phyloP scores from a whole-genome alignment of 495 filamentous ascomycete genomes.

The Penicillium verhagenii region DNA sequence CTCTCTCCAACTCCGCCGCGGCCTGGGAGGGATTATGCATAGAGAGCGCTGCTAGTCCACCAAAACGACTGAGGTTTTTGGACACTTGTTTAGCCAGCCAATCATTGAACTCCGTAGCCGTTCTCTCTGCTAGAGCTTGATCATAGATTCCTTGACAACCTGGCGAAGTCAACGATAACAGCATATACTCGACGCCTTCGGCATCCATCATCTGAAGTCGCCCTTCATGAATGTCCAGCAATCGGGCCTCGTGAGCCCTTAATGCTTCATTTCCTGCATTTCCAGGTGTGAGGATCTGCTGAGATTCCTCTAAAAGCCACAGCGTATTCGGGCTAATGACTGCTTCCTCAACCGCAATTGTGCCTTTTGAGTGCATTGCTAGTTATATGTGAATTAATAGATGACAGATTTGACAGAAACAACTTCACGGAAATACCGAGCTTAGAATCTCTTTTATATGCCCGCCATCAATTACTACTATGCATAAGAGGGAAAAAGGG shows the following conservation, averaged over 20 bases:
- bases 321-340: not conserved
- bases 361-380: too few species aligned
- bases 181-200: conserved; percentile 7
- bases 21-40: not conserved
- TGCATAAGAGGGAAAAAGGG: too few species aligned
- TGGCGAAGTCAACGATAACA: conserved; percentile 1
- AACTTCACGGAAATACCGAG: too few species aligned
- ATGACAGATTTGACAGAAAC: too few species aligned
- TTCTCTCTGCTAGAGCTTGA: not conserved
- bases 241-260: not conserved
- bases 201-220: conserved; percentile 13
- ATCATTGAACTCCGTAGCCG: not conserved
- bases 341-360: not conserved
- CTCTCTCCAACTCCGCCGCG: not conserved
- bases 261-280: not conserved
- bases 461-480: too few species aligned
- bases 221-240: not conserved
- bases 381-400: too few species aligned
- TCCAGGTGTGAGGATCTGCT: not conserved
- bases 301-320: not conserved
- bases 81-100: not conserved
- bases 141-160: not conserved
- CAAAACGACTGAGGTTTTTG: not conserved
- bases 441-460: too few species aligned
- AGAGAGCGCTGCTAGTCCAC: not conserved